Base-by-base conservation (phyloP, 164 flowering plant genomes). In the Kingdonia uniflora region DNA sequence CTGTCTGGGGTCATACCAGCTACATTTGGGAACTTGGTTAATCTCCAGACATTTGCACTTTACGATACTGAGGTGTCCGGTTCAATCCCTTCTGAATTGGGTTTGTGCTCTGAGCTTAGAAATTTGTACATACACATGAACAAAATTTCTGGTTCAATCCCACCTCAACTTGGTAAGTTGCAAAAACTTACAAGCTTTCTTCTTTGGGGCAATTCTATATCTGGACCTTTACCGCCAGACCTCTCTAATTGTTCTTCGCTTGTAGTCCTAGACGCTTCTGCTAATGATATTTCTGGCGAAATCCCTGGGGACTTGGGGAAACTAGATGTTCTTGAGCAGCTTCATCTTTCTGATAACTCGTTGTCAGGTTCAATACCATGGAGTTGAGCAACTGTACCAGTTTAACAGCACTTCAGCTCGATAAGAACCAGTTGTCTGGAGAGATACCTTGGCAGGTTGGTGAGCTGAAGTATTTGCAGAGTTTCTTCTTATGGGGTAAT, bases 401-500 rank as follows among this genome's bases (percentile, higher is more conserved):
- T 67, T 68, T 89, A 11, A 83, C 78, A 20, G 73, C 84, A 15
- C 76, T 94, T 52, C 96, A 89, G 80, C 82, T 89, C 20, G 96
- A 94, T 56, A 89, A 84, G 71, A 94, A 94, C 55, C 78, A 71
- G 57, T 47, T 94, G 19, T 72, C 92, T 14, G 96, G 97, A 42
- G 17, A 72, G 0, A 87, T 94, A 63, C 99, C 99, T 17, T 72
- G 70, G 77, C 76, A 89, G 64, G 55, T 87, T 45, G 96, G 97
- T 5, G 63, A 79, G 14, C 59, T 94, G 80, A 86, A 81, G 51
- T 55, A 56, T 45, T 63, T 94, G 77, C 95, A 84, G 68, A 81
- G 78, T 52, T 85, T 89, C 58, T 87, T 84, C 72, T 62, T 87
- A 68, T 94, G 99, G 99, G 96, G 87, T 1, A 91, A 91, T 63